phyloP scores from a whole-genome alignment of 2,329 filamentous ascomycete genomes.

The Penicillium concentricum region DNA sequence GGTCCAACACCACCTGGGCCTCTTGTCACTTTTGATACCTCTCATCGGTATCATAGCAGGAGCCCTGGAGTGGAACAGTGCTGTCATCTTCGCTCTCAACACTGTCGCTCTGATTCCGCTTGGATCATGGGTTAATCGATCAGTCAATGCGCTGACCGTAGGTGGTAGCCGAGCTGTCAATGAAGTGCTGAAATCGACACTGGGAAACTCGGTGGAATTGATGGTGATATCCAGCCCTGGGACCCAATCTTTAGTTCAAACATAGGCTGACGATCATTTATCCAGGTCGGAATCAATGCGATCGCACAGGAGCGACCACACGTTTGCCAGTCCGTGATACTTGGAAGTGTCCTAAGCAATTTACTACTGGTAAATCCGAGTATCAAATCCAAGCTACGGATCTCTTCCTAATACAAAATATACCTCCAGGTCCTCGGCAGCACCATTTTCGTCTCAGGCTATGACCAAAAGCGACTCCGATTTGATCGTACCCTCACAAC shows the following conservation, averaged over 20 bases:
- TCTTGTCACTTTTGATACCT: slow-evolving; percentile 72
- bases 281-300: slow-evolving; percentile 59
- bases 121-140: slow-evolving; percentile 73
- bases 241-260: background rate
- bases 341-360: slow-evolving; percentile 83
- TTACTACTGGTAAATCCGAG: slow-evolving; percentile 62
- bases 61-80: slow-evolving; percentile 55
- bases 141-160: slow-evolving; percentile 74
- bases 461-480: slow-evolving; percentile 15
- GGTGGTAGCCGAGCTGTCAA: slow-evolving; percentile 68
- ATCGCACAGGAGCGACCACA: slow-evolving; percentile 66
- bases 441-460: slow-evolving; percentile 15
- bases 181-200: slow-evolving; percentile 78
- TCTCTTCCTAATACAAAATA: background rate
- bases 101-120: slow-evolving; percentile 83
- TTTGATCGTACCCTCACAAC: slow-evolving; percentile 21
- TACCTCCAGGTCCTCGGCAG: slow-evolving; percentile 14
- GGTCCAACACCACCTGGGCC: background rate
- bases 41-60: slow-evolving; percentile 71
- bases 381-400: background rate
- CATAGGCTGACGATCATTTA: background rate
- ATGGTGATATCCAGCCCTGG: slow-evolving; percentile 57
- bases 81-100: slow-evolving; percentile 73
- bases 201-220: slow-evolving; percentile 80
- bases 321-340: slow-evolving; percentile 81